phyloP scores from a whole-genome alignment of 148 eudicot genomes.

The Rhododendron ferrugineum region DNA sequence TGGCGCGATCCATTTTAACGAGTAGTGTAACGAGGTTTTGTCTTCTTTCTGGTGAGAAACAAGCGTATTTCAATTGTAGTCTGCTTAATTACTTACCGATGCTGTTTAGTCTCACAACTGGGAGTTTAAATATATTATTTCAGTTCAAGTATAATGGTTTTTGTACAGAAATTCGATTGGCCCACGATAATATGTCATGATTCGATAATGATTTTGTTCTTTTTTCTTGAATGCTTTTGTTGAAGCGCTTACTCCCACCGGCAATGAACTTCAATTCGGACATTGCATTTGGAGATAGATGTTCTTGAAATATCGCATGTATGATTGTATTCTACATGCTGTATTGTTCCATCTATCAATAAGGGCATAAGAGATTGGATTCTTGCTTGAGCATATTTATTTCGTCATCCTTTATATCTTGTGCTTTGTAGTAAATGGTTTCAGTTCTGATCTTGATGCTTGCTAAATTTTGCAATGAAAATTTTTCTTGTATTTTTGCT shows the following conservation, averaged over 20 bases:
- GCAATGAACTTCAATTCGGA: not conserved
- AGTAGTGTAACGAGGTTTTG: slow-evolving; percentile 20
- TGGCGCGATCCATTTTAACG: slow-evolving; percentile 93
- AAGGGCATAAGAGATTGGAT: not conserved
- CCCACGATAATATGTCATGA: not conserved
- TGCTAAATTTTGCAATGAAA: not conserved
- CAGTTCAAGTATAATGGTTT: not conserved
- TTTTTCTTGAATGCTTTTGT: not conserved
- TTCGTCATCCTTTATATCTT: not conserved
- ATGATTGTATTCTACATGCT: not conserved
- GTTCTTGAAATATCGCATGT: not conserved
- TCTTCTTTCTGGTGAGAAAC: not conserved
- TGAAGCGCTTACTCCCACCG: not conserved
- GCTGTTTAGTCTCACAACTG: not conserved
- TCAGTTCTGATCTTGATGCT: not conserved
- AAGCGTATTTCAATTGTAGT: not conserved
- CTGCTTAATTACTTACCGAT: not conserved
- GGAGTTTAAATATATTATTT: not conserved
- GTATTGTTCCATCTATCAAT: not conserved
- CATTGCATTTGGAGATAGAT: not conserved
- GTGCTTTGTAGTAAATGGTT: not conserved
- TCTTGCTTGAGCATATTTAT: not conserved
- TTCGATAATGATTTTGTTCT: not conserved
- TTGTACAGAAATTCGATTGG: slow-evolving; percentile 8
- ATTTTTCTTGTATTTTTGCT: not conserved